phyloP scores from a whole-genome alignment of 148 eudicot species.

The Fallopia convolvulus region DNA sequence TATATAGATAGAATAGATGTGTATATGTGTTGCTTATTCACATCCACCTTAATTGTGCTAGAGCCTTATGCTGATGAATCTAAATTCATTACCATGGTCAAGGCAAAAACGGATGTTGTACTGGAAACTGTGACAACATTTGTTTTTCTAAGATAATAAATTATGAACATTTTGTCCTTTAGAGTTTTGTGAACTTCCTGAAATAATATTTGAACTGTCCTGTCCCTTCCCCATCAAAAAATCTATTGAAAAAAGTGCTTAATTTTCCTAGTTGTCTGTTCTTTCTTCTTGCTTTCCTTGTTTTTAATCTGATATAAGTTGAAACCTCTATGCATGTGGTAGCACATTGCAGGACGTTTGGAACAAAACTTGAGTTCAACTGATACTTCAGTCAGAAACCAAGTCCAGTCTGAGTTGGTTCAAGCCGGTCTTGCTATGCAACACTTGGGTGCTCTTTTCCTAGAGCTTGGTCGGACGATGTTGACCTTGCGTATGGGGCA shows the following conservation, averaged over 20 bases:
- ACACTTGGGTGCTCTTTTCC: conserved; percentile 83
- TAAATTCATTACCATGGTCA: neutral
- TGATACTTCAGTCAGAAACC: conserved; percentile 58
- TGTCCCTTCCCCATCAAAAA: neutral
- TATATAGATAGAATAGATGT: too few species aligned
- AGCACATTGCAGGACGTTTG: conserved; percentile 75
- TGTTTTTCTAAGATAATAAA: neutral
- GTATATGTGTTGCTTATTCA: neutral
- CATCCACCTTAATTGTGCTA: neutral
- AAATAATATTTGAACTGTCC: neutral
- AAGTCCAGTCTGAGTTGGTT: conserved; percentile 62
- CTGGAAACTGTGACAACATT: neutral
- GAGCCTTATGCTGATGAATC: neutral
- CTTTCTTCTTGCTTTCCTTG: neutral
- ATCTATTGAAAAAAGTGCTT: neutral
- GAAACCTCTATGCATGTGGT: conserved; percentile 33
- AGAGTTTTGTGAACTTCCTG: neutral
- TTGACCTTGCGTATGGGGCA: conserved; percentile 81
- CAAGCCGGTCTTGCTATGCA: conserved; percentile 78
- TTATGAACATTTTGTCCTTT: neutral
- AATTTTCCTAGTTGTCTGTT: neutral
- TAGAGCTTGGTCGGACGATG: conserved; percentile 91
- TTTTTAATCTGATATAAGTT: conserved; percentile 20
- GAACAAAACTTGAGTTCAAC: conserved; percentile 62
- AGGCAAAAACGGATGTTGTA: neutral